Conservation (phyloP, 305 asterid species). For the Fraxinus platypoda region DNA sequence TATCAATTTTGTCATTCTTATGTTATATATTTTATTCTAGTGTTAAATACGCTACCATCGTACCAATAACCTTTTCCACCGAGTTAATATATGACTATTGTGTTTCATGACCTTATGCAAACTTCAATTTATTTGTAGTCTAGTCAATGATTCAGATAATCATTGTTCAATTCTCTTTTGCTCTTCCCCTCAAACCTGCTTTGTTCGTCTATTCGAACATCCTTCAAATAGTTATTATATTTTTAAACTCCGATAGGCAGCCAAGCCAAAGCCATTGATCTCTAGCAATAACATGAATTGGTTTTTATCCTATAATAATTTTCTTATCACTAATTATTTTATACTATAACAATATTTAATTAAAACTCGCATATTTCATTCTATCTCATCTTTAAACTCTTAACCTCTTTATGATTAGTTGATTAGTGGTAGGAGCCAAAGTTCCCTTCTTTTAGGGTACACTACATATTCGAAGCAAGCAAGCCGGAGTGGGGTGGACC, state of each 20-base stretch:
- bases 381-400: not conserved
- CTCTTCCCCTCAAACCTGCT: not conserved
- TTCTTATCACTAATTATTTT: not conserved
- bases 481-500: slow-evolving; percentile 14
- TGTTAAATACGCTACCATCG: not conserved
- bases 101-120: not conserved
- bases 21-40: not conserved
- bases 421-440: not conserved
- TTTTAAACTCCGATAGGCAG: not conserved
- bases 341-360: too few species aligned
- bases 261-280: not conserved
- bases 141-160: not conserved
- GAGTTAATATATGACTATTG: not conserved
- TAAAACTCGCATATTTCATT: not conserved
- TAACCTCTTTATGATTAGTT: not conserved
- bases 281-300: not conserved
- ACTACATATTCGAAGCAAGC: not conserved
- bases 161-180: not conserved
- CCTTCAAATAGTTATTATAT: not conserved
- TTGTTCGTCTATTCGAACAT: not conserved
- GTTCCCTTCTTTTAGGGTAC: slow-evolving; percentile 20
- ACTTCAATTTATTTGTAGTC: not conserved
- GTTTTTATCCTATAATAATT: too few species aligned
- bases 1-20: not conserved
- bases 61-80: not conserved